Percentiles rank a stretch among this genome's conserved stretches.
These are phyloP conservation scores for Penicillium canariense DNA, from an alignment of 495 filamentous ascomycete species.

Conservation along the genomic window DNA sequence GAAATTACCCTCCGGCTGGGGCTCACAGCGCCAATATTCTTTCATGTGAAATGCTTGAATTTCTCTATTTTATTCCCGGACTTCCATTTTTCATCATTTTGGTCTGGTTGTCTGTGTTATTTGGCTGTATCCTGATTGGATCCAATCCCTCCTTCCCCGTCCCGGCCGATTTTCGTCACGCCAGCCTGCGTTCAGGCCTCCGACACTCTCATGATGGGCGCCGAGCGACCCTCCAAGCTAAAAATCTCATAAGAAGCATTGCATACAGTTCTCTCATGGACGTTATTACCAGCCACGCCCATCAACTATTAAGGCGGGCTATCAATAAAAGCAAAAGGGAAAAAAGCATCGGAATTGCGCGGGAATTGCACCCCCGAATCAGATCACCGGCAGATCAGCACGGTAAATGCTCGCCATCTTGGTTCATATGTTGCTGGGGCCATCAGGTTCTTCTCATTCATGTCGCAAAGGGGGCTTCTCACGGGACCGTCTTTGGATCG, in stretches of 20 bases:
- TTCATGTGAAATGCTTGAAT: slow-evolving; percentile 19
- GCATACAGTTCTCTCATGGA: background rate
- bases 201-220: background rate
- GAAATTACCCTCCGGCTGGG: too few relatives aligned
- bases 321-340: background rate
- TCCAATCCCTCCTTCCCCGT: background rate
- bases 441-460: background rate
- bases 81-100: background rate
- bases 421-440: background rate
- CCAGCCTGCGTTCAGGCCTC: background rate
- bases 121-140: background rate
- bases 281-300: background rate
- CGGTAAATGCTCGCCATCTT: slow-evolving; percentile 7
- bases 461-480: slow-evolving; percentile 15
- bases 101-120: too few relatives aligned
- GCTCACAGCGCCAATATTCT: background rate
- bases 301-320: slow-evolving; percentile 4
- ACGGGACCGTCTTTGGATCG: background rate
- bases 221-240: background rate
- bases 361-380: slow-evolving; percentile 15
- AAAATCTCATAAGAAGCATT: background rate
- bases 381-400: slow-evolving; percentile 20
- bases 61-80: background rate
- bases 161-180: background rate
- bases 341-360: background rate